Evolutionary conservation across 2,329 filamentous ascomycete species (phyloP), one percentile per base, ranked within the genome.

Genomic region (Ascochyta rabiei): DNA sequence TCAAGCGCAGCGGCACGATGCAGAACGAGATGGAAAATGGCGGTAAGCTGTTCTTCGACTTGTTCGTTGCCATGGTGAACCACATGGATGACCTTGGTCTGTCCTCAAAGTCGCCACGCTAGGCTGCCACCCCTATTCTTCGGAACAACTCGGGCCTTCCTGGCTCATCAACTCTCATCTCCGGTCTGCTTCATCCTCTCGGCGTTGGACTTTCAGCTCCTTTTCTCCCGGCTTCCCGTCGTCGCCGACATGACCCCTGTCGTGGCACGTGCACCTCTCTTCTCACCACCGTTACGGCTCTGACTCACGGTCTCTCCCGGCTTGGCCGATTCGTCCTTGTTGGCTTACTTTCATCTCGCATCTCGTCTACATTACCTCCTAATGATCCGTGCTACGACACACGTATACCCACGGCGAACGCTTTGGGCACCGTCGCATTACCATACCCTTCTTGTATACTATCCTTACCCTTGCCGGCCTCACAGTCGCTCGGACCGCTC

Each of bases 1-100:
- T 97, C 78, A 96, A 96, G 82, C 84, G 91, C 50, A 96, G 91
- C 76, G 91, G 92, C 49, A 96, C 92, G 3, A 96, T 96, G 92
- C 93, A 96, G 77, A 85, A 90, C 64, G 92, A 96, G 79, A 96
- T 97, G 92, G 89, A 89, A 74, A 85, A 86, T 58, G 93, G 93
- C 24, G 91, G 91, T 48, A 89, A 89, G 69, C 81, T 96, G 55
- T 96, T 96, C 80, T 97, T 96, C 72, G 93, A 96, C 72, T 81
- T 96, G 39, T 97, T 96, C 73, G 93, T 96, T 45, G 91, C 93
- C 16, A 86, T 96, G 77, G 92, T 90, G 77, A 96, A 96, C 73
- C 91, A 96, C 71, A 89, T 96, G 70, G 72, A 75, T 52, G 72
- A 75, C 48, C 48, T 55, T 35, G 52, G 52, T 39, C n/a, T 75